phyloP scores from a whole-genome alignment of 75 land plant genomes.

The Cryptomeria japonica region DNA sequence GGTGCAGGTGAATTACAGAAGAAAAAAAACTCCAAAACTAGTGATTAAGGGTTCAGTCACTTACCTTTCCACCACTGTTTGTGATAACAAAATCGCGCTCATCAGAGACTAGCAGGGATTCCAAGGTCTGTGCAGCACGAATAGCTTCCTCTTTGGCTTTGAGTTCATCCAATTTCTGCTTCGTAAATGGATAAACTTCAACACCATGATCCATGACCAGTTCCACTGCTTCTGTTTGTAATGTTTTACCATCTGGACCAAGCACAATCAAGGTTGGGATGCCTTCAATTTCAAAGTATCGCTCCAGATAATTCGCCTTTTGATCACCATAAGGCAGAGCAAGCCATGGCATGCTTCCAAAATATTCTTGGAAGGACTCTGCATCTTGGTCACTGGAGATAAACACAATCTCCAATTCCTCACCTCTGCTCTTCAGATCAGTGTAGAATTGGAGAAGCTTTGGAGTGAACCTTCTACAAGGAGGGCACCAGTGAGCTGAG shows the following conservation, averaged over 20 bases:
- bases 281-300: constrained; percentile 44
- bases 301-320: constrained; percentile 24
- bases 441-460: constrained; percentile 40
- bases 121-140: constrained; percentile 47
- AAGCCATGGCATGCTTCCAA: constrained; percentile 56
- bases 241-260: constrained; percentile 68
- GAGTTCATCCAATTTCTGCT: constrained; percentile 46
- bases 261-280: constrained; percentile 53
- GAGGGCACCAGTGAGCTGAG: constrained; percentile 22
- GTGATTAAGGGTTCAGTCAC: neutral
- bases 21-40: neutral
- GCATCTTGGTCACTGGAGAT: constrained; percentile 46
- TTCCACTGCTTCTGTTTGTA: constrained; percentile 36
- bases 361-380: constrained; percentile 28
- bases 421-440: constrained; percentile 41
- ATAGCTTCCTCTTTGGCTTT: constrained; percentile 46
- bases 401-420: constrained; percentile 58
- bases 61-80: constrained; percentile 35
- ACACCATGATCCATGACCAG: constrained; percentile 44
- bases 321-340: constrained; percentile 55
- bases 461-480: constrained; percentile 44
- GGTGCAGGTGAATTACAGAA: neutral
- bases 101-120: constrained; percentile 46
- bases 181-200: constrained; percentile 64
- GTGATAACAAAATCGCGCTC: constrained; percentile 37